These are phyloP conservation scores for Ophiostoma perfectum DNA, from an alignment of 2,329 filamentous ascomycete genomes.

Conservation along the genomic window DNA sequence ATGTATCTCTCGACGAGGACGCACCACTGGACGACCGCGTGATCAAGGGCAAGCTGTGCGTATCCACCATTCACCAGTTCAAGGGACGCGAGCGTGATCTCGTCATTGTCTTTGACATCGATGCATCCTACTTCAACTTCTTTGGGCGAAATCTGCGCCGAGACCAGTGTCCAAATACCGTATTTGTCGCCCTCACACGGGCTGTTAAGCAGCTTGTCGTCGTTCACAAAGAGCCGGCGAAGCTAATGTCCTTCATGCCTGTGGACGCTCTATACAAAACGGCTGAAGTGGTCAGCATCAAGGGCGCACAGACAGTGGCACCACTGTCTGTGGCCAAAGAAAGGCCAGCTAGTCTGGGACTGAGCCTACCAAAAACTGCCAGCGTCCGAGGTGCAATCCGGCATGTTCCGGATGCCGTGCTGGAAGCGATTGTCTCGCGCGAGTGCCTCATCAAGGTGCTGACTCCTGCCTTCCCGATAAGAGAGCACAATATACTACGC, in stretches of 20 bases:
- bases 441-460: not conserved
- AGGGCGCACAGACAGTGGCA: not conserved
- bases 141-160: not conserved
- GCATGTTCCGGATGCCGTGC: not conserved
- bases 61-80: not conserved
- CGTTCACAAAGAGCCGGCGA: not conserved
- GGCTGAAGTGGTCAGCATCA: not conserved
- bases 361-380: not conserved
- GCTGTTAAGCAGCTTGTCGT: not conserved
- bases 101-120: not conserved
- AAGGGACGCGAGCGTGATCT: slow-evolving; percentile 9
- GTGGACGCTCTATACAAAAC: not conserved
- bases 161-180: not conserved
- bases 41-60: not conserved
- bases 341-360: not conserved
- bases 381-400: not conserved
- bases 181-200: not conserved
- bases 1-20: not conserved
- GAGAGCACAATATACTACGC: not conserved
- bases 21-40: not conserved
- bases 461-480: not conserved
- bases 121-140: not conserved
- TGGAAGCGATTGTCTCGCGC: not conserved
- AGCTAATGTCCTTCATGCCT: not conserved
- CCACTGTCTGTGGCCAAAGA: not conserved